Base-by-base conservation (phyloP, 176 grass and related monocot species). In the Carex pumila region DNA sequence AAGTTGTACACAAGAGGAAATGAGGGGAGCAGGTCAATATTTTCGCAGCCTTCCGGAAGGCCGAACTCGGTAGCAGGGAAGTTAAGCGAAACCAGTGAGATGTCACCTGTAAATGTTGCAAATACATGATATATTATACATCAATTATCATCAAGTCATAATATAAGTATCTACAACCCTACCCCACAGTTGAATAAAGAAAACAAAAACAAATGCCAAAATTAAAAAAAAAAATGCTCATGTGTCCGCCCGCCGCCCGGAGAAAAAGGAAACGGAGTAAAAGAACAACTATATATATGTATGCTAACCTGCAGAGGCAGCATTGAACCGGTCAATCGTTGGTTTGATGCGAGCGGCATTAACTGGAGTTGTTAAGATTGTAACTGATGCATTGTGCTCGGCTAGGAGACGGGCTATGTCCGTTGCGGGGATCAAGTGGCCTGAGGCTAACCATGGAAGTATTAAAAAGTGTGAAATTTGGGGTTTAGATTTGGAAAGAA, bases 321-420 rank as follows among this genome's bases (percentile, higher is more conserved):
- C 31, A 30, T 73, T 45, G 82, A 39, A 41, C 31, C 59, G 79
- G 65, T 85, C 87, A 17, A 91, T 81, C 2, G 71, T 87, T 60
- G 82, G 59, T 73, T 76, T 87, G 22, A 85, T 66, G 2, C 86
- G 37, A 0, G 84, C 45, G 4, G 89, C 82, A 31, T 89, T 94
- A 56, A 76, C 88, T 8, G 88, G 88, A 57, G 94, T 94, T 17
- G 89, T 89, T 88, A 93, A 21, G 87, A 95, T 61, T 60, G 83
- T 83, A 45, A 96, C 89, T 3, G 71, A 17, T 15, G 87, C 87
- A 2, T 84, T 86, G 10, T 91, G 91, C 3, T 64, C 41, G 37
- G 93, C 87, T 41, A 95, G 87, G 76, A 93, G 72, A 83, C 73
- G 85, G 80, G 84, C 91, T 79, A 96, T 87, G 87, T 93, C 91